Conservation (phyloP, 345 rosid species). For the Cardamine resedifolia region DNA sequence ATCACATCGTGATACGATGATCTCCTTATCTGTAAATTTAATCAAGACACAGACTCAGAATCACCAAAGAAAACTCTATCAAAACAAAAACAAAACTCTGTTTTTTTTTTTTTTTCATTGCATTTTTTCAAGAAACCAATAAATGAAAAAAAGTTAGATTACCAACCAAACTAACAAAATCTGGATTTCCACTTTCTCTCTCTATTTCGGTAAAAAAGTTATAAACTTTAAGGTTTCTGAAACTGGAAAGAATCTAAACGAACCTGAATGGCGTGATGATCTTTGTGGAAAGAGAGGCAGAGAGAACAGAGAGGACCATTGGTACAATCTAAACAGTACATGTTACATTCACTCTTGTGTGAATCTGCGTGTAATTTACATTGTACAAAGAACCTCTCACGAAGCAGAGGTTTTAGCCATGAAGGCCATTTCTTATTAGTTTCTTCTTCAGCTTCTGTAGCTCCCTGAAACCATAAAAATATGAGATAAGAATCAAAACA, state of each 20-base stretch:
- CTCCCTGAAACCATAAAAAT: conserved; percentile 38
- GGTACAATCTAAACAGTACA: conserved; percentile 94
- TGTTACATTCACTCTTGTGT: conserved; percentile 95
- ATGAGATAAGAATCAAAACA: neutral
- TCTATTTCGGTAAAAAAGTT: conserved; percentile 5
- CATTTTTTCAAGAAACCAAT: neutral
- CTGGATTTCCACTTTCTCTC: neutral
- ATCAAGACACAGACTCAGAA: conserved; percentile 8
- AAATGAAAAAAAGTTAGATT: conserved; percentile 4
- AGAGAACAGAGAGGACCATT: conserved; percentile 82
- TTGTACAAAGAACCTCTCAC: conserved; percentile 80
- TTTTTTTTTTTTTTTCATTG: neutral
- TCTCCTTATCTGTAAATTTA: conserved; percentile 72
- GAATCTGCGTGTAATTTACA: conserved; percentile 86
- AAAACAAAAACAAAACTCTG: neutral
- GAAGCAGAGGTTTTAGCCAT: conserved; percentile 76
- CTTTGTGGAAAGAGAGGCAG: conserved; percentile 70
- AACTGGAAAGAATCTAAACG: neutral
- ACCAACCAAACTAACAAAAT: conserved; percentile 14
- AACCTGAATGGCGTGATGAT: conserved; percentile 88
- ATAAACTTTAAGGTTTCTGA: neutral
- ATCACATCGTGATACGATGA: conserved; percentile 98
- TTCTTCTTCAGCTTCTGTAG: conserved; percentile 67
- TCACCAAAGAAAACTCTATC: neutral
- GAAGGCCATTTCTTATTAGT: conserved; percentile 69